Base-by-base conservation (phyloP, 2,329 filamentous ascomycete genomes). In the Fusarium citri region DNA sequence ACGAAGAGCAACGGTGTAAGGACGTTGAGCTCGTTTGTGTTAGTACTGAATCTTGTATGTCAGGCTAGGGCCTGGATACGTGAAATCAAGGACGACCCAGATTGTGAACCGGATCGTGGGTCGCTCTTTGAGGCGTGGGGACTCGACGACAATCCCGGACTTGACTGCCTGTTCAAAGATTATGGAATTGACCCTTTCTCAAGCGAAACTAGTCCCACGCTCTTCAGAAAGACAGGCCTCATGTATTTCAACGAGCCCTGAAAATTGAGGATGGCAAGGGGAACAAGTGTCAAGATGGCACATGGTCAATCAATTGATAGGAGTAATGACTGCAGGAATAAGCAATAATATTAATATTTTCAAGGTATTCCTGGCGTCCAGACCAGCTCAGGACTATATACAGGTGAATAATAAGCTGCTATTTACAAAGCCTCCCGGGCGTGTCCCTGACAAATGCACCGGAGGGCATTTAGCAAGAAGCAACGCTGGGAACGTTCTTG, bases 401-500 rank as follows among this genome's bases (percentile, higher is more conserved):
- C 31, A 47, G 6, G 15, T 47, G 25, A 47, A 47, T n/a, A 16
- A 11, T 18, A 25, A 18, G 23, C 23, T 18, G 16, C 7, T 1
- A 5, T n/a, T 8, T 30, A 25, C n/a, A 37, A n/a, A 16, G 34
- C 34, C 34, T 37, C 34, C 10, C 3, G 18, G 34, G 34, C 20
- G 20, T 41, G 3, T 1, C 3, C 7, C 8, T 22, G 7, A 2
- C 10, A 26, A 25, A n/a, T n/a, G 14, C 20, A 34, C 10, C 11
- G 10, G 9, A 22, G 7, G 8, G 0, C 14, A 14, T 43, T 46
- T 66, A 71, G 48, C 68, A 71, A 18, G 68, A 68, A n/a, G 68
- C 68, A 7, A 72, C 66, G n/a, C 70, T 66, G 10, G 77, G 77
- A n/a, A 78, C 69, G 30, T 74, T 75, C 64, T 73, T 43, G 75